Conservation (phyloP, 352 stramenopile genomes). For the Thalassiosira livingstoniorum region DNA sequence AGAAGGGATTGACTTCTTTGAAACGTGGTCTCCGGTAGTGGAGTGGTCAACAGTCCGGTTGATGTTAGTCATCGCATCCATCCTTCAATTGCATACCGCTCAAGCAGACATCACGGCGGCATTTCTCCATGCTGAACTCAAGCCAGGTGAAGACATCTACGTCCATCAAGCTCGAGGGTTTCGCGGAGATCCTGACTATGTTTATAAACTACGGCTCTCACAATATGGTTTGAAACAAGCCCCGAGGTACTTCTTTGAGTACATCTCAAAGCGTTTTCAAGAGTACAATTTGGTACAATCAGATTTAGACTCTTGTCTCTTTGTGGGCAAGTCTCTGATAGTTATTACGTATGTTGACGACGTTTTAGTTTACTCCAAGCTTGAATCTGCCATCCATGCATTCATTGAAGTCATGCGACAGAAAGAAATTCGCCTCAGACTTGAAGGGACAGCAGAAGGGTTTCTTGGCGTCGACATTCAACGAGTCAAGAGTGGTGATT, state of each 20-base stretch:
- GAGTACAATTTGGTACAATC: slow-evolving; percentile 8
- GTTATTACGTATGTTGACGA: slow-evolving; percentile 64
- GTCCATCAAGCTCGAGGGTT: slow-evolving; percentile 47
- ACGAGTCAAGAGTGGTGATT: background rate
- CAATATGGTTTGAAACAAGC: slow-evolving; percentile 52
- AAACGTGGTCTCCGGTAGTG: no score
- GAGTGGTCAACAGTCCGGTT: no score
- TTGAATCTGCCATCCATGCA: slow-evolving; percentile 30
- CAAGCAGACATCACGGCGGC: no score
- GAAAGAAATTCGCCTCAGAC: slow-evolving; percentile 38
- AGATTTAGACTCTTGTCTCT: slow-evolving; percentile 56
- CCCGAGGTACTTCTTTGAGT: slow-evolving; percentile 10
- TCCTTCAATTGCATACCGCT: no score
- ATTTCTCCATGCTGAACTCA: slow-evolving; percentile 40
- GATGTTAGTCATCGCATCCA: no score
- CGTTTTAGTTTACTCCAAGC: slow-evolving; percentile 38
- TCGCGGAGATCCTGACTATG: slow-evolving; percentile 9
- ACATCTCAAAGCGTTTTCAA: slow-evolving; percentile 7
- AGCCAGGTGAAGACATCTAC: slow-evolving; percentile 24
- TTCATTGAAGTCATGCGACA: slow-evolving; percentile 45
- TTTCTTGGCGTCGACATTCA: slow-evolving; percentile 68
- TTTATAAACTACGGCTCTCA: slow-evolving; percentile 38
- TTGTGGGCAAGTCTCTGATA: slow-evolving; percentile 51
- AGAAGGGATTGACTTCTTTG: no score
- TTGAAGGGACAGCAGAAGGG: slow-evolving; percentile 50